These are phyloP conservation scores for Rubroshorea leprosula DNA, from an alignment of 345 rosid species.

Conservation along the genomic window DNA sequence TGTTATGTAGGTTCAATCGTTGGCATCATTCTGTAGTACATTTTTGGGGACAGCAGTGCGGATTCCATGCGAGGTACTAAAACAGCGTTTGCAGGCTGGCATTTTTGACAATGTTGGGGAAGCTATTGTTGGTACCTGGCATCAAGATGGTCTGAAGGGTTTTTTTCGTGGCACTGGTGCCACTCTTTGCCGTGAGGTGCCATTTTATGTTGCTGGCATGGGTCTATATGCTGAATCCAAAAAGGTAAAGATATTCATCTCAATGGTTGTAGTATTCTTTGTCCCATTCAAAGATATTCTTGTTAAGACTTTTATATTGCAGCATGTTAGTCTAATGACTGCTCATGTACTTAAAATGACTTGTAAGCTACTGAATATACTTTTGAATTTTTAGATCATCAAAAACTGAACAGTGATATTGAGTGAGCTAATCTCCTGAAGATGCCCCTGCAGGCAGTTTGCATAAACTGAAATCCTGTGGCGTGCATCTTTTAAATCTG, in stretches of 20 bases:
- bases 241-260: conserved; percentile 44
- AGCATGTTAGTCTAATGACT: too few relatives aligned
- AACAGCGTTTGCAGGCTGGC: conserved; percentile 95
- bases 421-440: too few relatives aligned
- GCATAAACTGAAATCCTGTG: too few relatives aligned
- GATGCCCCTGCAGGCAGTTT: too few relatives aligned
- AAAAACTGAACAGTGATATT: too few relatives aligned
- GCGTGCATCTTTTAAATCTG: too few relatives aligned
- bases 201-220: conserved; percentile 94
- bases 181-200: conserved; percentile 95
- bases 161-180: conserved; percentile 98
- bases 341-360: too few relatives aligned
- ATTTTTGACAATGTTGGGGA: conserved; percentile 84
- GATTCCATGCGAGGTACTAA: conserved; percentile 95
- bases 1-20: conserved; percentile 73
- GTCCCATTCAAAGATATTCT: background rate
- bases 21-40: conserved; percentile 93
- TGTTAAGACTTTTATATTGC: background rate
- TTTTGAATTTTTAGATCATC: too few relatives aligned
- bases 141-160: conserved; percentile 82
- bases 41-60: conserved; percentile 89
- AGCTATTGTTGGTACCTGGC: conserved; percentile 89
- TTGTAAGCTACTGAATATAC: too few relatives aligned
- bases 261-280: too few relatives aligned
- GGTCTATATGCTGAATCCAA: conserved; percentile 90